Percentiles rank a stretch among this genome's conserved stretches.
Evolutionary conservation across 1,284 basidiomycete genomes (phyloP).

Genomic region (Jaminaea rosea): DNA sequence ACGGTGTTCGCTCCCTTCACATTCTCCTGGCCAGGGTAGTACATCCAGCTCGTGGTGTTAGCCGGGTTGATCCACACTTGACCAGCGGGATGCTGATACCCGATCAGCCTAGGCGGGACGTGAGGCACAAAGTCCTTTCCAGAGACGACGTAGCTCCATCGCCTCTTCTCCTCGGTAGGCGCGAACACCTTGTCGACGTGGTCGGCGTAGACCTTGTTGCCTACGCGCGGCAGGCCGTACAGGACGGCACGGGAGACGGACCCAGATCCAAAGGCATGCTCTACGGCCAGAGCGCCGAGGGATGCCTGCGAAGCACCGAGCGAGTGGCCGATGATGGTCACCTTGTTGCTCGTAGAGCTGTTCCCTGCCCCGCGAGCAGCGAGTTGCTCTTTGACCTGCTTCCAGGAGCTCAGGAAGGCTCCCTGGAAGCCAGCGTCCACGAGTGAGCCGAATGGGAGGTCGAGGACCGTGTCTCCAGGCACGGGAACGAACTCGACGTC

Average conservation of each 20-base stretch:
- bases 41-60: slow-evolving; percentile 8
- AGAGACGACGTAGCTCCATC: slow-evolving; percentile 12
- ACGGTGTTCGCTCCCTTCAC: no score
- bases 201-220: slow-evolving; percentile 13
- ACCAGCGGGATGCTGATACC: slow-evolving; percentile 14
- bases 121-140: slow-evolving; percentile 9
- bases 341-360: slow-evolving; percentile 5
- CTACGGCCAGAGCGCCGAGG: neutral
- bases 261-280: neutral
- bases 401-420: slow-evolving; percentile 3
- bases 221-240: slow-evolving; percentile 12
- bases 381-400: slow-evolving; percentile 4
- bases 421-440: slow-evolving; percentile 6
- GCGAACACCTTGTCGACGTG: slow-evolving; percentile 4
- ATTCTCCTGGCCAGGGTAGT: slow-evolving; percentile 17
- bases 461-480: slow-evolving; percentile 3
- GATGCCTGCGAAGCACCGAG: slow-evolving; percentile 6
- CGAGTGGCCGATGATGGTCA: slow-evolving; percentile 11
- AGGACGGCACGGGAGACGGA: neutral
- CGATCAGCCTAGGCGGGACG: slow-evolving; percentile 10
- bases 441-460: slow-evolving; percentile 1
- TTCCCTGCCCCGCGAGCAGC: no score
- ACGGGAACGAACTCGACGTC: slow-evolving; percentile 9
- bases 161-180: neutral
- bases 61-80: slow-evolving; percentile 14